Percentiles rank a stretch among this genome's conserved stretches.
These are phyloP conservation scores for Cystofilobasidium bisporidii DNA, from an alignment of 768 basidiomycete genomes.

Conservation along the genomic window DNA sequence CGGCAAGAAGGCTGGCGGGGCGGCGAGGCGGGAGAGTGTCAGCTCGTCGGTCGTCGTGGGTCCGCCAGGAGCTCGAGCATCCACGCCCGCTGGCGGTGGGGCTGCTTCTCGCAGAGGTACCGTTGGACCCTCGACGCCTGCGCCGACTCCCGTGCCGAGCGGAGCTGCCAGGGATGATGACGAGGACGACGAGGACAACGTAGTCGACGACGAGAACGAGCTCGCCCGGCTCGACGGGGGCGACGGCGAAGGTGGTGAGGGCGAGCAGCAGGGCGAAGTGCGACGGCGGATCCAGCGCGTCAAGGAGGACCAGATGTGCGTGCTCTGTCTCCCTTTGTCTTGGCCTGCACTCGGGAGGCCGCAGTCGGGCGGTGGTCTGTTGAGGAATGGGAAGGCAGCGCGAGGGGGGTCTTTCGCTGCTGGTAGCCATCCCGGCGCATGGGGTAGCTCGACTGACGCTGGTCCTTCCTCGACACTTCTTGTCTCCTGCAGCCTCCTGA, in stretches of 20 bases:
- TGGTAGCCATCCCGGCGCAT: background rate
- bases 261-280: conserved; percentile 14
- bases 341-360: no score
- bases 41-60: background rate
- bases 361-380: no score
- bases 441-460: no score
- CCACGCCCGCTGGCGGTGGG: no score
- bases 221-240: background rate
- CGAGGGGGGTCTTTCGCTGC: no score
- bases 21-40: background rate
- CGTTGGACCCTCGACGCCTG: background rate
- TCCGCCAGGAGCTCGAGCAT: background rate
- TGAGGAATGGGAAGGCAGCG: no score
- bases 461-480: background rate
- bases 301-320: conserved; percentile 27
- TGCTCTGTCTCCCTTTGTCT: background rate
- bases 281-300: conserved; percentile 10
- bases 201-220: conserved; percentile 1
- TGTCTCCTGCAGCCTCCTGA: conserved; percentile 17
- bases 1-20: background rate
- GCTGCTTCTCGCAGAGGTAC: background rate
- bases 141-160: background rate
- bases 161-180: background rate
- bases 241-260: background rate
- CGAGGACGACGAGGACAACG: background rate